Evolutionary conservation across 2,329 filamentous ascomycete species (phyloP), one percentile per base, ranked within the genome.

Genomic region (Aureobasidium sp.): DNA sequence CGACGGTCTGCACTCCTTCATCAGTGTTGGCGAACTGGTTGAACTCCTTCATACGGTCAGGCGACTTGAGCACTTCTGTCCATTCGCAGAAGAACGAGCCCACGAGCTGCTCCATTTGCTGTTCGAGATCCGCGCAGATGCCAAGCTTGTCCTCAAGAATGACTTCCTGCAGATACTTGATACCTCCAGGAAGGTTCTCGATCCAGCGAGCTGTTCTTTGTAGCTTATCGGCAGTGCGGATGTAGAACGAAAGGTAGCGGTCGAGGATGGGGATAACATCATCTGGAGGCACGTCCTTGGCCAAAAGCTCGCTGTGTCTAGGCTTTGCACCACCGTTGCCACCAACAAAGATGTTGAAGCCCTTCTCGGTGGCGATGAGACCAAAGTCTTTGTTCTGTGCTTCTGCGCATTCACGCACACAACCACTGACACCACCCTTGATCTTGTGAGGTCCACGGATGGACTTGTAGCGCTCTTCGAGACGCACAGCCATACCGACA

Each of bases 381-480:
- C 91, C 91, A 67, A 96, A 96, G 70, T 96, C 91, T 75, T 96
- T 96, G 74, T 87, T 93, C 70, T 95, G 91, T 1, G 91, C 91
- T 74, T 96, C 91, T 0, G 91, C 91, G 67, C 91, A 96, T 75
- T 96, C 91, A 60, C 91, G 82, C n/a, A 96, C 90, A 66, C 91
- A 96, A 13, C 91, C 91, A 60, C 88, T 92, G 0, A 96, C 91
- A 61, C 90, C 91, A 1, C 89, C 91, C 74, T 96, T 96, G 72
- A 95, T 83, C 79, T 96, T 96, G 73, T 96, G 91, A 9, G 91
- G 91, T 16, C 82, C 82, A n/a, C 91, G 85, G 62, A 96, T 88
- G 69, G 89, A 90, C 81, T 96, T 96, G 76, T 96, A 96, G 49
- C 91, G 84, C 76, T 96, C 89, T 74, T 96, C 91, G 0, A 96